Percentiles rank a stretch among this genome's conserved stretches.
These are phyloP conservation scores for Mycena floridula DNA, from an alignment of 768 basidiomycete genomes.

Conservation along the genomic window DNA sequence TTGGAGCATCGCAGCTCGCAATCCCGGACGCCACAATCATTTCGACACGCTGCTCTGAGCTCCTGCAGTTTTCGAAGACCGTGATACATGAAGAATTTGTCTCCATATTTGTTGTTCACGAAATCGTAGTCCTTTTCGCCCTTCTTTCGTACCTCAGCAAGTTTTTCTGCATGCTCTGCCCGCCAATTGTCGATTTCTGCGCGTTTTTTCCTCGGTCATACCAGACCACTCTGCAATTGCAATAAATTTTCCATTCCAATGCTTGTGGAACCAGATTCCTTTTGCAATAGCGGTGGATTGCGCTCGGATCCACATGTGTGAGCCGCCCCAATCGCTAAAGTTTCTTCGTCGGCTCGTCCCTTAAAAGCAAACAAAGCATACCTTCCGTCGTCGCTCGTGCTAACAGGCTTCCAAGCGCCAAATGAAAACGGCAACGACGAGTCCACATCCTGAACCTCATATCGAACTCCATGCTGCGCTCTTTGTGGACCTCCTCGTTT, in stretches of 20 bases:
- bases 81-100: background rate
- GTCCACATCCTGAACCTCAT: slow-evolving; percentile 1
- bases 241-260: slow-evolving; percentile 7
- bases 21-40: background rate
- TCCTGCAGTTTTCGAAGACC: background rate
- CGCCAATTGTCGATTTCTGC: background rate
- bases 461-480: slow-evolving; percentile 8
- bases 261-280: slow-evolving; percentile 17
- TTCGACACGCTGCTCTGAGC: background rate
- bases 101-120: background rate
- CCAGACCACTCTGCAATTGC: slow-evolving; percentile 16
- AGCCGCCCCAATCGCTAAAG: slow-evolving; percentile 12
- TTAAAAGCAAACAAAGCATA: background rate
- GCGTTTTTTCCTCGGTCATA: slow-evolving; percentile 13
- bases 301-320: slow-evolving; percentile 15
- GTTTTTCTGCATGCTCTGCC: background rate
- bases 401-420: slow-evolving; percentile 16
- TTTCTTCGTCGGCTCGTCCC: background rate
- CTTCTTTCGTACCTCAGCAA: background rate
- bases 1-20: background rate
- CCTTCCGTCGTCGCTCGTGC: slow-evolving; percentile 14
- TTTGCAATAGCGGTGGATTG: slow-evolving; percentile 17
- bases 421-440: background rate
- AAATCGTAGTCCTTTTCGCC: too few relatives aligned
- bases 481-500: background rate